These are phyloP conservation scores for Caryocar brasiliense DNA, from an alignment of 441 rosid genomes.

Conservation along the genomic window DNA sequence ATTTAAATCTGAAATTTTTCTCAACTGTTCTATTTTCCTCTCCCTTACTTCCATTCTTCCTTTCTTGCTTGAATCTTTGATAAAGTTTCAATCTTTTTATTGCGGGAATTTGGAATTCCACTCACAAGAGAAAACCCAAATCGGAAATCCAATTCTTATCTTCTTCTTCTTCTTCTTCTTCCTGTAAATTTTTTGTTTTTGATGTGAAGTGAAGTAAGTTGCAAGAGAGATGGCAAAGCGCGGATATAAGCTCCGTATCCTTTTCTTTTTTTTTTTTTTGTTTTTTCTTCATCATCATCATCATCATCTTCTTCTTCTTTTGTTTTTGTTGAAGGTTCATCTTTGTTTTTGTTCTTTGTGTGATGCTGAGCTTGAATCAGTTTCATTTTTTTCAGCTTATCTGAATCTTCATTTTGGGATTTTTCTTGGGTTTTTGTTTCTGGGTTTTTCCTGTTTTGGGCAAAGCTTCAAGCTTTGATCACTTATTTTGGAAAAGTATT, in stretches of 20 bases:
- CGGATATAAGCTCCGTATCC: constrained; percentile 98
- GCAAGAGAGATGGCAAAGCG: constrained; percentile 63
- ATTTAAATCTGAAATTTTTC: too few species aligned
- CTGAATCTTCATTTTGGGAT: constrained; percentile 1
- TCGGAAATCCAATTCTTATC: too few species aligned
- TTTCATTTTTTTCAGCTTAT: constrained; percentile 8
- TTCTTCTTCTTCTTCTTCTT: neutral
- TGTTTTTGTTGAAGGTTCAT: constrained; percentile 6
- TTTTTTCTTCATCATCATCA: too few species aligned
- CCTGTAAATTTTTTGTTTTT: neutral
- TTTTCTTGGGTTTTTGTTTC: neutral
- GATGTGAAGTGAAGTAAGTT: neutral
- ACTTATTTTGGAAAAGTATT: too few species aligned
- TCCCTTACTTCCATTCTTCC: too few species aligned
- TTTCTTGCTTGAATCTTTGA: too few species aligned
- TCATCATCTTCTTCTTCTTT: neutral
- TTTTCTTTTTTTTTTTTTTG: constrained; percentile 5
- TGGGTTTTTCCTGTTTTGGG: too few species aligned
- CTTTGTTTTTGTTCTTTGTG: neutral
- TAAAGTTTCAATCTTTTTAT: too few species aligned
- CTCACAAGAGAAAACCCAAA: too few species aligned
- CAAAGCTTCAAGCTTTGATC: too few species aligned
- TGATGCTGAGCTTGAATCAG: constrained; percentile 16
- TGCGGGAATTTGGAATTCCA: too few species aligned
- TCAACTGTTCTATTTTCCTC: too few species aligned